Evolutionary conservation across 2,329 filamentous ascomycete genomes (phyloP), one percentile per base, ranked within the genome.

Genomic region (Neofusicoccum kwambonambiense): DNA sequence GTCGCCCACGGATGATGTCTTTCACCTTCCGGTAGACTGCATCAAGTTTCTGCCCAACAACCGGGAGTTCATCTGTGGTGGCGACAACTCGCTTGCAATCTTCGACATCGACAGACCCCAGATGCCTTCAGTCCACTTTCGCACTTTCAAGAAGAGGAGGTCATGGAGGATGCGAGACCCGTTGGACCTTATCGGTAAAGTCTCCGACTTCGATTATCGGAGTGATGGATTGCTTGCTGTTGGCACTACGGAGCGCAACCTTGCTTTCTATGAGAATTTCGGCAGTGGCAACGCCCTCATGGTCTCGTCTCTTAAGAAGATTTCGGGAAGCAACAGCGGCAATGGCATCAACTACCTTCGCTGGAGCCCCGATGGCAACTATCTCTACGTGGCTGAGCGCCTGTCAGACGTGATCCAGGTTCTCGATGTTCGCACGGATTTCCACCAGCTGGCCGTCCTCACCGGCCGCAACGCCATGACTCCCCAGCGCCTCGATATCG

Each of bases 361-460:
- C 15, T 89, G 86, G 86, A 87, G 82, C 61, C 80, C 82, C 0
- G 84, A 83, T 72, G 85, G 84, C 1, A 79, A 76, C 49, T 89
- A 89, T 70, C 72, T 89, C 4, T 84, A 86, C 68, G 80, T 87
- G 17, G 83, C 80, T 0, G 87, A 89, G 70, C 79, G 87, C 19
- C 80, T 81, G 65, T 85, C 84, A 62, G 80, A 86, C 68, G 81
- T 79, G 1, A 75, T 88, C 0, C 74, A 85, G 50, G 76, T 89
- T 11, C 89, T 86, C 70, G 87, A 89, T 70, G 81, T 87, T 31
- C 80, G 87, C 15, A 81, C 82, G n/a, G 82, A 81, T 1, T 79
- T 81, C 0, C 78, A 82, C 62, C 72, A 82, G 31, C 73, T 89
- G 3, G 81, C 80, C 1, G 83, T 81, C 73, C 75, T 87, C 52